Evolutionary conservation across 2,329 filamentous ascomycete genomes (phyloP), one percentile per base, ranked within the genome.

Genomic region (Bimuria novae-zelandiae): DNA sequence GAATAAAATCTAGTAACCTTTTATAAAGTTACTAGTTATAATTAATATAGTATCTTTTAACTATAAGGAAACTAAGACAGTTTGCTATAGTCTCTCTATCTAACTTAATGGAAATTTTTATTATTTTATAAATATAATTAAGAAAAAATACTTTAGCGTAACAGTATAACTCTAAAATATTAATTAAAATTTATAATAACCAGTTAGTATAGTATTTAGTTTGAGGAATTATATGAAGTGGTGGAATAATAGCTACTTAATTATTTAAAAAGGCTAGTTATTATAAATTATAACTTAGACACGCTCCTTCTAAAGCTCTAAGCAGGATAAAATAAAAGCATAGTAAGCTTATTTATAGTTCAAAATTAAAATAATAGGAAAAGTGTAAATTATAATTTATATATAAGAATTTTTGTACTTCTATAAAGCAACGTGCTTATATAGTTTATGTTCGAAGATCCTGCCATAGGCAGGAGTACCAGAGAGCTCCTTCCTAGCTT

Each of bases 251-350:
- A 36, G 7, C 32, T 16, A 16, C 32, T 35, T 35, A 35, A 35
- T 35, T 35, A 35, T 35, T 16, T 35, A 35, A 35, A 35, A 35
- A 35, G 12, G n/a, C 32, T 35, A 55, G 23, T 55, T 51, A 39
- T 40, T 55, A 44, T 44, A 32, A 39, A 55, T 21, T 37, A 51
- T 33, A 47, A 54, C 45, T n/a, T 27, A n/a, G 49, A 54, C 19
- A 44, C 49, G 30, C 27, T 54, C 33, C 7, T 49, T 40, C 12
- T 54, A 45, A 45, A 11, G 30, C 33, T 17, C 32, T 23, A 19
- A 54, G 40, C 49, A 54, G 16, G 35, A 16, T 49, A 42, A 23
- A 27, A 48, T 47, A 30, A 7, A 27, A 17, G 11, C 29, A 43
- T 10, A 5, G 6, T 43, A 43, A 23, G 11, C n/a, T 12, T 43